These are phyloP conservation scores for Lachnellula cervina DNA, from an alignment of 2,329 filamentous ascomycete genomes.

Conservation along the genomic window DNA sequence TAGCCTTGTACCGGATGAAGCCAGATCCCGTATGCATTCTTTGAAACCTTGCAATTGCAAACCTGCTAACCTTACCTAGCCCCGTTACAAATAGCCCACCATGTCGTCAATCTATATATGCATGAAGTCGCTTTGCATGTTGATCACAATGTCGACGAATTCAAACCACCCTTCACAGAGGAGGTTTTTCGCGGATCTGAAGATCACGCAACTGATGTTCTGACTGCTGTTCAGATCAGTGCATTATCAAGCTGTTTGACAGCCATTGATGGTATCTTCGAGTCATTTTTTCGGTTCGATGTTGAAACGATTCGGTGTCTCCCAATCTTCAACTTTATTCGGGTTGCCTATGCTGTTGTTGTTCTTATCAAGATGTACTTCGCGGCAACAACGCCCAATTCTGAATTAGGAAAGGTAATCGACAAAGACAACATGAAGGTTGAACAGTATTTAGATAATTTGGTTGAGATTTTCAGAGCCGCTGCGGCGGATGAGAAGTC, in stretches of 20 bases:
- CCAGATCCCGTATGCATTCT: conserved; percentile 26
- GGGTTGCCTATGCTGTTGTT: conserved; percentile 51
- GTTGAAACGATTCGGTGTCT: conserved; percentile 44
- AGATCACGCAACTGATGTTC: conserved; percentile 14
- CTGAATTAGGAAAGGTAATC: conserved; percentile 66
- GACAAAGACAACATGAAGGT: conserved; percentile 61
- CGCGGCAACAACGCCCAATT: conserved; percentile 55
- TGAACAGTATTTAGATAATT: conserved; percentile 62
- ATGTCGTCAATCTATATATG: conserved; percentile 51
- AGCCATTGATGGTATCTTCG: conserved; percentile 50
- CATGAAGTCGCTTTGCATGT: conserved; percentile 56
- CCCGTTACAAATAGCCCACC: conserved; percentile 45
- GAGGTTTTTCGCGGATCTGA: conserved; percentile 21
- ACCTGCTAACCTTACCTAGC: conserved; percentile 31
- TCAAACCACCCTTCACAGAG: conserved; percentile 34
- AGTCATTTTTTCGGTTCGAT: conserved; percentile 45
- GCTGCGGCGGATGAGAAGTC: conserved; percentile 60
- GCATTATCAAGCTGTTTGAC: conserved; percentile 48
- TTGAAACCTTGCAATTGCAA: neutral
- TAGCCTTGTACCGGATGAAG: conserved; percentile 36
- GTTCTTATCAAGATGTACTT: conserved; percentile 58
- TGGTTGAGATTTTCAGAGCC: conserved; percentile 63
- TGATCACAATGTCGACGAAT: conserved; percentile 51
- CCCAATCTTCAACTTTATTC: conserved; percentile 46
- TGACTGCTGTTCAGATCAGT: conserved; percentile 40